Evolutionary conservation across 805 yeast species (phyloP), one percentile per base, ranked within the genome.

Genomic region (Candida dajiaensis): DNA sequence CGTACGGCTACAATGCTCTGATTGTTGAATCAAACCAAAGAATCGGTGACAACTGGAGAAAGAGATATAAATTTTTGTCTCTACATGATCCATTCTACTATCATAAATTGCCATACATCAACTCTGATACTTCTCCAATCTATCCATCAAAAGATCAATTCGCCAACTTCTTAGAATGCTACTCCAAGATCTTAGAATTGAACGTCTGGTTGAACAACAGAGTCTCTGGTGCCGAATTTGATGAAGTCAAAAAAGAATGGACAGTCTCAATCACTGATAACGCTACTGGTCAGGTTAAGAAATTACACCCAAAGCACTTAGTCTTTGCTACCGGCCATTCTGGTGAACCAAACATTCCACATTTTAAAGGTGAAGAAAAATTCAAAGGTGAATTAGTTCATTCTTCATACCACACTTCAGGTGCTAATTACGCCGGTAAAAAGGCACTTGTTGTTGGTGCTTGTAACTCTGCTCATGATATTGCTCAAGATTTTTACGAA

Each of bases 11-110:
- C 38, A 64, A 66, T 42, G 57, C 68, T 2, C 58, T 72, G 41
- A 66, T 72, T 42, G 62, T 72, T 19, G 76, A 72, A 40, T 59
- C 62, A 22, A 65, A 68, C 54, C 26, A 49, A 42, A 54, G 63
- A 28, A 60, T 71, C 41, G 77, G 77, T 50, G 77, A 72, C 50
- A 72, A 72, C 56, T 72, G 77, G 77, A 64, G 77, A 55, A 60
- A 62, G 47, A 58, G 77, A 37, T 72, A 72, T 54, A 68, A 67
- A 54, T 71, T 73, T 42, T 57, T 72, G 33, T 71, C 72, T 6
- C 55, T 72, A 23, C 77, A 72, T 52, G 77, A 72, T 54, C 75
- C 76, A 1, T 71, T 68, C 46, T 70, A 68, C 64, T 66, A 66
- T 48, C 72, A 69, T 52, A 70, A 69, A 50, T 53, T 72, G 45